Conservation (phyloP, 139 green algal genomes). For the Micromonas commoda region DNA sequence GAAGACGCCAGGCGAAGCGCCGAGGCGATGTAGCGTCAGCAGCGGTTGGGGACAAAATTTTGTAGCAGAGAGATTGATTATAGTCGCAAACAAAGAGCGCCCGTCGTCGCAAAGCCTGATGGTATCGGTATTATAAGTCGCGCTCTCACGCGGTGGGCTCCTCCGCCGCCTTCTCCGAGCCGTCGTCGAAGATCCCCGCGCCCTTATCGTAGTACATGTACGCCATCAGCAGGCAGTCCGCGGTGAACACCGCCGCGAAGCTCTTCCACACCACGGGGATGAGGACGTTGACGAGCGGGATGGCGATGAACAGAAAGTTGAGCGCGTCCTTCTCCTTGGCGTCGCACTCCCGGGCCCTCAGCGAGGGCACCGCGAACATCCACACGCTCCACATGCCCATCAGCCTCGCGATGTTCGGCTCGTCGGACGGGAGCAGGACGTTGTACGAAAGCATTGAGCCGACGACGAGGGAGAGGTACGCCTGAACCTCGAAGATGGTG, state of each 20-base stretch:
- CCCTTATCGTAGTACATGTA: slow-evolving; percentile 74
- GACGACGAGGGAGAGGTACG: slow-evolving; percentile 61
- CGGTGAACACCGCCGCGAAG: slow-evolving; percentile 83
- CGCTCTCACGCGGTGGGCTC: not conserved
- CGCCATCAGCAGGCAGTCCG: slow-evolving; percentile 69
- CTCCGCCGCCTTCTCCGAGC: no score
- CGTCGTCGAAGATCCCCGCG: slow-evolving; percentile 3
- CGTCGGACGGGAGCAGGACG: slow-evolving; percentile 77
- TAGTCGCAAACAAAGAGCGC: no score
- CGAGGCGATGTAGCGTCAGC: no score
- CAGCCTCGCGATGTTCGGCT: slow-evolving; percentile 81
- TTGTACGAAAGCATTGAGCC: slow-evolving; percentile 92
- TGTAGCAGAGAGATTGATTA: no score
- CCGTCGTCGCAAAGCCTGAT: no score
- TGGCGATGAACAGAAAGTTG: slow-evolving; percentile 87
- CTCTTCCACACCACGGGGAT: slow-evolving; percentile 88
- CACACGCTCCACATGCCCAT: slow-evolving; percentile 95
- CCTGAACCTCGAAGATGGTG: slow-evolving; percentile 57
- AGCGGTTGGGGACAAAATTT: no score
- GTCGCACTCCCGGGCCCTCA: slow-evolving; percentile 85
- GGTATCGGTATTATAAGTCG: no score
- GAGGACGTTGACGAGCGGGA: slow-evolving; percentile 87
- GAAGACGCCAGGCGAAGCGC: not conserved
- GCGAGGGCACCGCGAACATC: slow-evolving; percentile 65
- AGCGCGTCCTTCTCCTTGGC: slow-evolving; percentile 89